phyloP scores from a whole-genome alignment of 805 yeast genomes.

The Yarrowia sp. region DNA sequence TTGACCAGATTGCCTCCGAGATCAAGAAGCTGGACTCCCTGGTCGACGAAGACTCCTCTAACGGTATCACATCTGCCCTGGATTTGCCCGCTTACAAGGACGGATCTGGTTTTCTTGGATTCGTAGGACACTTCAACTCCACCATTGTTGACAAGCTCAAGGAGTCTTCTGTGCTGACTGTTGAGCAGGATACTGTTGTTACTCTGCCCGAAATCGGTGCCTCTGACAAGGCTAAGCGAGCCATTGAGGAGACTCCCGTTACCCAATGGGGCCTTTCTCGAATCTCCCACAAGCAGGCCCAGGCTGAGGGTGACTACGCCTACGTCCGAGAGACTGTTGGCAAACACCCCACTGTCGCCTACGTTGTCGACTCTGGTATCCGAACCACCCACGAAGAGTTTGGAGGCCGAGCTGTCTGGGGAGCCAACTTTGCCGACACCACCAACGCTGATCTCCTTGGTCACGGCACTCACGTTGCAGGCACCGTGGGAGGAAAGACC shows the following conservation, averaged over 20 bases:
- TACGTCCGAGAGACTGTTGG: constrained; percentile 22
- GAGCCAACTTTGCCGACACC: constrained; percentile 76
- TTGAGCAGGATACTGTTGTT: constrained; percentile 78
- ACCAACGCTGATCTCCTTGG: constrained; percentile 87
- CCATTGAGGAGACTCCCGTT: constrained; percentile 63
- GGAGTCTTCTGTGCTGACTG: constrained; percentile 44
- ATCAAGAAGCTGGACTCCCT: constrained; percentile 28
- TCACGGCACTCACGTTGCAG: constrained; percentile 97
- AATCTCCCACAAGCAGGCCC: constrained; percentile 58
- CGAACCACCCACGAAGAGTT: constrained; percentile 77
- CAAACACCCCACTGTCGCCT: constrained; percentile 61
- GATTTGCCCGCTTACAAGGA: constrained; percentile 14
- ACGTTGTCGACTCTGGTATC: constrained; percentile 90
- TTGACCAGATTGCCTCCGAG: constrained; percentile 19
- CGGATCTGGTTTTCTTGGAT: constrained; percentile 27
- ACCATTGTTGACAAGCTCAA: constrained; percentile 26
- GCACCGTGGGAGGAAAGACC: constrained; percentile 61
- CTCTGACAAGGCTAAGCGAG: constrained; percentile 42
- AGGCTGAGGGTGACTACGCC: background rate
- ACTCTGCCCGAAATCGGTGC: constrained; percentile 17
- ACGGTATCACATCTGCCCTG: constrained; percentile 22
- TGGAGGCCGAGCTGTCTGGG: constrained; percentile 86
- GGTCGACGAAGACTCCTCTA: constrained; percentile 15
- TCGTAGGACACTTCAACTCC: constrained; percentile 32
- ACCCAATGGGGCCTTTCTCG: constrained; percentile 97